Evolutionary conservation across 345 rosid genomes (phyloP).

Genomic region (Sonneratia caseolaris): DNA sequence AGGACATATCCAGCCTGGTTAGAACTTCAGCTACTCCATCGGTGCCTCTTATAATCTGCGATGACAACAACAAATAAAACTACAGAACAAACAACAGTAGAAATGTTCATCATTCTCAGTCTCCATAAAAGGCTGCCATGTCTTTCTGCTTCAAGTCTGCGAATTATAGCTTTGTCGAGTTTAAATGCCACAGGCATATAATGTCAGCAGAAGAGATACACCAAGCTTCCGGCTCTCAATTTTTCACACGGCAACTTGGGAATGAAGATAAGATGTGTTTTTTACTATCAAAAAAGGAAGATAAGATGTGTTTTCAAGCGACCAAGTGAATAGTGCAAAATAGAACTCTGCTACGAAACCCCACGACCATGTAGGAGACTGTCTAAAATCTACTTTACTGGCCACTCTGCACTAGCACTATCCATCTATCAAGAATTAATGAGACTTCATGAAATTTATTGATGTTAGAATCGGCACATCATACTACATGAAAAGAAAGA

Average conservation of each 20-base stretch:
- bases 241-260: no score
- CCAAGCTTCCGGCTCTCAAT: no score
- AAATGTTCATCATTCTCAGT: background rate
- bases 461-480: no score
- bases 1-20: no score
- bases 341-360: background rate
- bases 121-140: background rate
- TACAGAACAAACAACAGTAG: background rate
- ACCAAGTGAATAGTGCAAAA: background rate
- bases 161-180: background rate
- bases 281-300: no score
- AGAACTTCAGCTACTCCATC: constrained; percentile 27
- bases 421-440: background rate
- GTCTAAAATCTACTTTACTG: background rate
- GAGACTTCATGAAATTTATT: background rate
- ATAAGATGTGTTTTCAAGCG: background rate
- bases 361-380: background rate
- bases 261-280: no score
- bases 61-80: constrained; percentile 7
- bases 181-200: background rate
- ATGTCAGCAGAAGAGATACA: background rate
- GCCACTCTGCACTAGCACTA: background rate
- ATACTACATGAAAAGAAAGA: background rate
- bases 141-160: background rate
- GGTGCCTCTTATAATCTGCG: constrained; percentile 64